Conservation (phyloP, 768 basidiomycete genomes). For the Russula emetica region DNA sequence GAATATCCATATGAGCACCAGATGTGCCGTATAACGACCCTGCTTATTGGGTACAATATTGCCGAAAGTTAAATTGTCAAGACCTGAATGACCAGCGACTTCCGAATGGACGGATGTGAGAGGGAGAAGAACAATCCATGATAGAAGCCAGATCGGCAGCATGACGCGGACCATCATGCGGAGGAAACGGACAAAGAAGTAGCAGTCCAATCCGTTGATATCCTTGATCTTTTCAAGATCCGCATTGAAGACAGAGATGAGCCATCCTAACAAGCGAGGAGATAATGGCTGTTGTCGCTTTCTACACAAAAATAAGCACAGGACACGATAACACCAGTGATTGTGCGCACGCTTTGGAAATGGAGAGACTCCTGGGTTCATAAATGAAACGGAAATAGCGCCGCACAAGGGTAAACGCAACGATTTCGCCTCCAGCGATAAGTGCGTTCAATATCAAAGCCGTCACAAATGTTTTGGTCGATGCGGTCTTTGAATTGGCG, state of each 20-base stretch:
- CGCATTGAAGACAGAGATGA: slow-evolving; percentile 54
- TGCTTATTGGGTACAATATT: slow-evolving; percentile 55
- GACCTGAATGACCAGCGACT: slow-evolving; percentile 45
- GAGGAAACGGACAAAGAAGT: slow-evolving; percentile 88
- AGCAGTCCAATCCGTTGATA: slow-evolving; percentile 84
- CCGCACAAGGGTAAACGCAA: slow-evolving; percentile 75
- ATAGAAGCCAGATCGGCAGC: slow-evolving; percentile 86
- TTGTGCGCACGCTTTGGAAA: slow-evolving; percentile 42
- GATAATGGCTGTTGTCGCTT: slow-evolving; percentile 57
- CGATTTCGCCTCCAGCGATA: slow-evolving; percentile 68
- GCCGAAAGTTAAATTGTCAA: slow-evolving; percentile 77
- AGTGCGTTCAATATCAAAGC: slow-evolving; percentile 79
- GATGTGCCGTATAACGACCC: slow-evolving; percentile 68
- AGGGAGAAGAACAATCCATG: slow-evolving; percentile 84
- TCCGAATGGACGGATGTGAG: slow-evolving; percentile 54
- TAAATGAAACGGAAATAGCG: slow-evolving; percentile 86
- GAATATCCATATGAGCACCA: slow-evolving; percentile 71
- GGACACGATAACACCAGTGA: neutral
- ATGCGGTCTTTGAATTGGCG: slow-evolving; percentile 49
- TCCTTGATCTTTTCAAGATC: slow-evolving; percentile 59
- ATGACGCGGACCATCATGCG: slow-evolving; percentile 79
- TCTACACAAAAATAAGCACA: slow-evolving; percentile 34
- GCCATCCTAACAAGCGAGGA: slow-evolving; percentile 56
- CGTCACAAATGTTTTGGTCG: slow-evolving; percentile 75
- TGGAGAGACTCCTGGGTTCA: slow-evolving; percentile 73